Conservation (phyloP, 2,329 filamentous ascomycete species). For the Fusarium torreyae region DNA sequence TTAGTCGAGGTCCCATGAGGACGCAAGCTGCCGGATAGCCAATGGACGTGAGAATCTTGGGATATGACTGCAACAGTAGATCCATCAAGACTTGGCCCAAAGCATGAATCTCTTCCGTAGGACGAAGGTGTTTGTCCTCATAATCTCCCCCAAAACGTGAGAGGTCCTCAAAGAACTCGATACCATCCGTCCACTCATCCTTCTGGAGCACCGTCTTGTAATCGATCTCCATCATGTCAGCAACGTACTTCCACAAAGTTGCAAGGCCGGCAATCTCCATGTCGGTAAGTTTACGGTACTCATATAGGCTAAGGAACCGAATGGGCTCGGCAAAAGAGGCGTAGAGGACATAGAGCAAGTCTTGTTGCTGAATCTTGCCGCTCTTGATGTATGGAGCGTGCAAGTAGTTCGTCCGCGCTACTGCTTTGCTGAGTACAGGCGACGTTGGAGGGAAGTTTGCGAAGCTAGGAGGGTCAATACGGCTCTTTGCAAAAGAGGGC, state of each 20-base stretch:
- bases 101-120: constrained; percentile 62
- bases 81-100: constrained; percentile 72
- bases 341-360: constrained; percentile 59
- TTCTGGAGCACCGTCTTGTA: constrained; percentile 59
- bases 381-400: constrained; percentile 56
- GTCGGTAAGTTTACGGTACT: constrained; percentile 78
- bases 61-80: constrained; percentile 71
- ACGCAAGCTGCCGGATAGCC: constrained; percentile 68
- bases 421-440: constrained; percentile 52
- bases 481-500: background rate
- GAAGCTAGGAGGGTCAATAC: constrained; percentile 48
- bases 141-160: constrained; percentile 67
- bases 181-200: constrained; percentile 63
- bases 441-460: constrained; percentile 50
- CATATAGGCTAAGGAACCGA: constrained; percentile 74
- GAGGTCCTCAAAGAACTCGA: constrained; percentile 67
- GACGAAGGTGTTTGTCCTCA: constrained; percentile 72
- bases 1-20: constrained; percentile 75
- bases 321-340: constrained; percentile 78
- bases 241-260: constrained; percentile 79
- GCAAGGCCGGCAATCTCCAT: constrained; percentile 78
- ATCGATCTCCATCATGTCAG: constrained; percentile 77
- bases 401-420: constrained; percentile 60
- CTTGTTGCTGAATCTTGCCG: constrained; percentile 56
- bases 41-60: constrained; percentile 61